Evolutionary conservation across 225 moss, liverwort and hornwort species (phyloP).

Genomic region (Sphagnum contortum): DNA sequence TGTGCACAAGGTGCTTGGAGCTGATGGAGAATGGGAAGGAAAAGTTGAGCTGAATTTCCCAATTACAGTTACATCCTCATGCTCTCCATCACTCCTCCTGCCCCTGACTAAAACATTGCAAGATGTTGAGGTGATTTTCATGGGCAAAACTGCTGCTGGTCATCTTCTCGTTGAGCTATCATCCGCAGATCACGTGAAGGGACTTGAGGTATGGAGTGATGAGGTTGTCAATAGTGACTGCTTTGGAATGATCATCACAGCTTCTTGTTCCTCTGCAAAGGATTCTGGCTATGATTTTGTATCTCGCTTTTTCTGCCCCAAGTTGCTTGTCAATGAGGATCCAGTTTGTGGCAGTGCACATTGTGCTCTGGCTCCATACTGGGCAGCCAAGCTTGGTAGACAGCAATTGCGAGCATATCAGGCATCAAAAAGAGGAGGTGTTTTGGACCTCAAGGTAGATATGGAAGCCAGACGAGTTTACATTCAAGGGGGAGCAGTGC

Average conservation of each 20-base stretch:
- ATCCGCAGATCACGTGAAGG: conserved; percentile 14
- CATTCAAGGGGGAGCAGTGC: conserved; percentile 20
- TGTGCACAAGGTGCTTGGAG: conserved; percentile 15
- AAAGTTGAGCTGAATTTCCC: conserved; percentile 33
- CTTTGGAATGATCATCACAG: conserved; percentile 25
- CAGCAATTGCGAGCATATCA: conserved; percentile 29
- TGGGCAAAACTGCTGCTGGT: conserved; percentile 7
- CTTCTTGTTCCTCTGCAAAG: conserved; percentile 7
- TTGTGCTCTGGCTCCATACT: conserved; percentile 32
- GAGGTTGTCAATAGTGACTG: conserved; percentile 15
- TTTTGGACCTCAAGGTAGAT: conserved; percentile 24
- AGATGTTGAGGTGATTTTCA: conserved; percentile 7
- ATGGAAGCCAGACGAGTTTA: conserved; percentile 3
- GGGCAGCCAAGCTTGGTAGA: conserved; percentile 37
- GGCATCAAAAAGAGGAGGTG: conserved; percentile 34
- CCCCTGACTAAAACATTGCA: conserved; percentile 14
- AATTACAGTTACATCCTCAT: conserved; percentile 3
- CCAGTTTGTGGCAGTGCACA: conserved; percentile 42
- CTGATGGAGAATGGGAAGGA: conserved; percentile 12
- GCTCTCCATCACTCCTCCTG: conserved; percentile 1
- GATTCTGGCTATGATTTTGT: conserved; percentile 28
- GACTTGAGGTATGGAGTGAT: conserved; percentile 14
- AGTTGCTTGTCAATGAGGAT: conserved; percentile 26
- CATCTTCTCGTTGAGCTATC: conserved; percentile 32
- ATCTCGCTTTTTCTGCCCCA: conserved; percentile 37